phyloP scores from a whole-genome alignment of 345 rosid genomes.

The Eucalyptus marginata region DNA sequence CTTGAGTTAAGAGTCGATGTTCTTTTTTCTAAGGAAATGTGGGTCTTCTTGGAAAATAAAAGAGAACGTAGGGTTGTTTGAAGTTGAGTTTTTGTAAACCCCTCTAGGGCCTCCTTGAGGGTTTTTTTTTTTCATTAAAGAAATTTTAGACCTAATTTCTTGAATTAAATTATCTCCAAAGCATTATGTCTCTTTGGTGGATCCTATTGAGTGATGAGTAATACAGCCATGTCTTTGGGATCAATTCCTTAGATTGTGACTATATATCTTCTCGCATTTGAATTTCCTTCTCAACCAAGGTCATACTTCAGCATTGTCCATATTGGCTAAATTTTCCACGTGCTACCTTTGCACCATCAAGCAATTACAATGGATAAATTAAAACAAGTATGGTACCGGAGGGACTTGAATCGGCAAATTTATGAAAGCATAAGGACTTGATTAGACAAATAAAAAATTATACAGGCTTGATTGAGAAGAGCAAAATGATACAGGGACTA shows the following conservation, averaged over 20 bases:
- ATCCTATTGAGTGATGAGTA: not conserved
- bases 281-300: not conserved
- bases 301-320: fast-evolving
- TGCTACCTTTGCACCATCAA: not conserved
- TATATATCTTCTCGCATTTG: not conserved
- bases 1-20: not conserved
- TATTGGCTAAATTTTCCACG: not conserved
- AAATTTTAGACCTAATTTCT: not conserved
- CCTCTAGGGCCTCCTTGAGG: not conserved
- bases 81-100: not conserved
- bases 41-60: not conserved
- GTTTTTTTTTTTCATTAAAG: not conserved
- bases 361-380: not conserved
- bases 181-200: not conserved
- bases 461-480: not conserved
- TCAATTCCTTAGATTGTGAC: not conserved
- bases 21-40: not conserved
- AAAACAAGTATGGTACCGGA: not conserved
- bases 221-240: not conserved
- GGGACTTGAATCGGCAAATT: not conserved
- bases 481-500: not conserved
- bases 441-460: not conserved
- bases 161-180: not conserved
- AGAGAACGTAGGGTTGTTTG: not conserved
- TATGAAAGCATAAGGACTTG: not conserved